Conservation (phyloP, 1,284 basidiomycete genomes). For the Ganoderma lingzhi region DNA sequence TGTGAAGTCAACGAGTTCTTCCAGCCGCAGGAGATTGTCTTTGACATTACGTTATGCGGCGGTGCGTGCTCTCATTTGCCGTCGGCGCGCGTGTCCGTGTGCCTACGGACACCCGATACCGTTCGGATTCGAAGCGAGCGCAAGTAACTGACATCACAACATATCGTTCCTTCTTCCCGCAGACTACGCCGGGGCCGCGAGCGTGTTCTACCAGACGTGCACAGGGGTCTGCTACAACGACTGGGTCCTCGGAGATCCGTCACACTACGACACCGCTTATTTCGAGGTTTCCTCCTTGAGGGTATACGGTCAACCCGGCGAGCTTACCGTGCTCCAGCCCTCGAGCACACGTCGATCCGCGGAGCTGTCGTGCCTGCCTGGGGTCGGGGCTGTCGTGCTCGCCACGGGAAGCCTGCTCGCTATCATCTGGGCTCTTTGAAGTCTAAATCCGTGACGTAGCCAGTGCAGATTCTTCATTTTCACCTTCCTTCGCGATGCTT, state of each 20-base stretch:
- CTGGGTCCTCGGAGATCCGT: slow-evolving; percentile 74
- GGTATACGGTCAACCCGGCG: slow-evolving; percentile 53
- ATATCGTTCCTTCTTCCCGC: slow-evolving; percentile 9
- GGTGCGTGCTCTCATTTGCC: slow-evolving; percentile 48
- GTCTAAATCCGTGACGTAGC: slow-evolving; percentile 7
- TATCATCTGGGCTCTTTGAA: slow-evolving; percentile 26
- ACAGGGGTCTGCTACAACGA: slow-evolving; percentile 73
- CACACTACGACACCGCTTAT: slow-evolving; percentile 75
- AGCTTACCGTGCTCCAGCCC: slow-evolving; percentile 38
- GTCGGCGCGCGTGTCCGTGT: slow-evolving; percentile 5
- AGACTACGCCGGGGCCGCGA: slow-evolving; percentile 49
- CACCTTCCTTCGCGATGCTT: slow-evolving; percentile 3
- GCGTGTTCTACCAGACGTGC: slow-evolving; percentile 72
- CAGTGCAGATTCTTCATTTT: background rate
- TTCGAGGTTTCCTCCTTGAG: slow-evolving; percentile 76
- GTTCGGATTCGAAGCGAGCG: slow-evolving; percentile 7
- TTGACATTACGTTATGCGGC: slow-evolving; percentile 82
- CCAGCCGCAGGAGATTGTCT: slow-evolving; percentile 69
- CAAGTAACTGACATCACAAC: slow-evolving; percentile 19
- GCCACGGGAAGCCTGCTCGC: slow-evolving; percentile 25
- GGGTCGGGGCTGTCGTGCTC: slow-evolving; percentile 18
- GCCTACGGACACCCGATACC: slow-evolving; percentile 6
- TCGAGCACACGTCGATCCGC: slow-evolving; percentile 34
- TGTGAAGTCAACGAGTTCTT: slow-evolving; percentile 73
- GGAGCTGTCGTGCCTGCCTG: slow-evolving; percentile 17